Evolutionary conservation across 2,329 filamentous ascomycete genomes (phyloP), one percentile per base, ranked within the genome.

Genomic region (Xylariales sp.): DNA sequence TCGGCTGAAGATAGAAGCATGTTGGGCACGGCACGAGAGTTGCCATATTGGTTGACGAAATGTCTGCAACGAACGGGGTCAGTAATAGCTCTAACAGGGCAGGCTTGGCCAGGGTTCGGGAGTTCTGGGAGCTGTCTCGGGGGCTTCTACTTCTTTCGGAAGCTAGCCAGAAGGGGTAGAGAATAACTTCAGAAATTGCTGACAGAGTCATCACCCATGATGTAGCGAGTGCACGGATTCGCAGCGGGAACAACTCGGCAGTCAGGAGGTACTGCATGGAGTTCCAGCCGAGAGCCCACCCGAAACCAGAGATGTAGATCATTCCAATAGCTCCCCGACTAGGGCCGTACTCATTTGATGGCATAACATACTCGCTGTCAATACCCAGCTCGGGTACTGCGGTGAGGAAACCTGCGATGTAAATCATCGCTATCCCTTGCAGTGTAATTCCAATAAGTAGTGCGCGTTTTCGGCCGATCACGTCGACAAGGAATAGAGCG

Each of bases 31-130:
- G 86, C 84, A 25, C 86, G 81, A 1, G 79, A 74, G 65, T 86
- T 88, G 19, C 84, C 86, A 57, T 87, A 89, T 61, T 88, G 84
- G 61, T 87, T 87, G 45, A 76, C 81, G 56, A 89, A 89, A 61
- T 90, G 85, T n/a, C n/a, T n/a, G n/a, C n/a, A n/a, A n/a, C n/a
- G n/a, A n/a, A n/a, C n/a, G n/a, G n/a, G n/a, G n/a, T n/a, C n/a
- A n/a, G n/a, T n/a, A n/a, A n/a, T n/a, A n/a, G n/a, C n/a, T n/a
- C n/a, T n/a, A n/a, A n/a, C n/a, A n/a, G n/a, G n/a, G n/a, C n/a
- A n/a, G n/a, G n/a, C n/a, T n/a, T n/a, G n/a, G n/a, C n/a, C n/a
- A n/a, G n/a, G n/a, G n/a, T n/a, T n/a, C n/a, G n/a, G n/a, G n/a
- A n/a, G n/a, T n/a, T n/a, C n/a, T n/a, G n/a, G n/a, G n/a, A n/a